Evolutionary conservation across 495 filamentous ascomycete genomes (phyloP), one percentile per base, ranked within the genome.

Genomic region (Penicillium canariense): DNA sequence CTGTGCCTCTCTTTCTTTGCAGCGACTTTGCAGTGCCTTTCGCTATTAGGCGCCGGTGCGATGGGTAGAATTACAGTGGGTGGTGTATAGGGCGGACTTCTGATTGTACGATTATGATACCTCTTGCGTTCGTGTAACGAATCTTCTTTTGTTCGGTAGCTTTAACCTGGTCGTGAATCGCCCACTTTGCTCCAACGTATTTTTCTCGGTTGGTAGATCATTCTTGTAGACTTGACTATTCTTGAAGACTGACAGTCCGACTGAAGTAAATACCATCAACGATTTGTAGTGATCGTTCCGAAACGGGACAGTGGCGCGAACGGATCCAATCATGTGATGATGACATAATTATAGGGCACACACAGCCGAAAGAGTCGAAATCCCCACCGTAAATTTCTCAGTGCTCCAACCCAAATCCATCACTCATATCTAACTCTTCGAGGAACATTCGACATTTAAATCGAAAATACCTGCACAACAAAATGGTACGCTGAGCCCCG

Each of bases 381-480:
- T 60, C 46, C 25, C 55, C 56, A 58, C 58, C 52, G 51, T 62
- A 69, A 63, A 58, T 66, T 62, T 59, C 48, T 57, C 54, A 49
- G 52, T 47, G 52, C 58, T 62, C 53, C 58, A 62, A 59, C 62
- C 43, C 39, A 55, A 57, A 56, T 48, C 46, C 55, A 59, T 60
- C 58, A 59, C 54, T 52, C 51, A 54, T 59, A 62, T 48, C 65
- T 60, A 52, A 70, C 81, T 85, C 82, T 85, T 85, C 75, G 82
- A 85, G 82, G 82, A 85, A 73, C 68, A 79, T 75, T 78, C 80
- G 80, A 82, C 81, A 77, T 67, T 63, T 68, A 62, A 63, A 38
- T 65, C 55, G 56, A 61, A 66, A 55, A 57, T 59, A 62, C 56
- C 60, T 55, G 55, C 58, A 50, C 60, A 61, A 56, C 70, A 78